Evolutionary conservation across 2,329 filamentous ascomycete species (phyloP).

Genomic region (Aspergillus uvarum): DNA sequence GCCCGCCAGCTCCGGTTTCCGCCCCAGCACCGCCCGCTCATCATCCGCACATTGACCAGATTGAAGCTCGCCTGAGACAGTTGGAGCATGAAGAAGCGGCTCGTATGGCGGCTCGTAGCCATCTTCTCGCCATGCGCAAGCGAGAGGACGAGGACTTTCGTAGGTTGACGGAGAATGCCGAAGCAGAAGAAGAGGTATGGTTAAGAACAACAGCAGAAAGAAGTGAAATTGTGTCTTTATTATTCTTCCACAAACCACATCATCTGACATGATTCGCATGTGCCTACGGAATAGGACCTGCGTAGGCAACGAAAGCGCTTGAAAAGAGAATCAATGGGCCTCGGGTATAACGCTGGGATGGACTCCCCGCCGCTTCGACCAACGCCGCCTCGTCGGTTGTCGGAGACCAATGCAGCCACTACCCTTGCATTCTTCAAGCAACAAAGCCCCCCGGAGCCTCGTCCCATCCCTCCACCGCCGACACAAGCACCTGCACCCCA

Average conservation of each 20-base stretch:
- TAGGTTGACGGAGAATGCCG: constrained; percentile 40
- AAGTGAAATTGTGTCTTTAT: constrained; percentile 1
- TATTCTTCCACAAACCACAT: neutral
- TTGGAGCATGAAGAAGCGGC: constrained; percentile 42
- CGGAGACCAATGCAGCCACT: constrained; percentile 43
- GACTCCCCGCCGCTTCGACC: constrained; percentile 41
- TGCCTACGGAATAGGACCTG: constrained; percentile 31
- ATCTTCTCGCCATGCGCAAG: constrained; percentile 39
- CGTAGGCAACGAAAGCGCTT: constrained; percentile 41
- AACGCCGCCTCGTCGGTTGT: constrained; percentile 39
- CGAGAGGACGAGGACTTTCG: constrained; percentile 44
- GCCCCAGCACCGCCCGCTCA: constrained; percentile 20
- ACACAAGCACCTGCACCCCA: constrained; percentile 25
- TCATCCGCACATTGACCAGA: constrained; percentile 36
- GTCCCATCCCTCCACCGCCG: constrained; percentile 29
- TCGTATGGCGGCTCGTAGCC: constrained; percentile 39
- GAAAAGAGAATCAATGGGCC: constrained; percentile 43
- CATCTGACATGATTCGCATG: constrained; percentile 7
- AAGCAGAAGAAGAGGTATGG: constrained; percentile 43
- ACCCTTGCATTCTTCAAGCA: constrained; percentile 45
- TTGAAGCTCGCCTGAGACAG: constrained; percentile 40
- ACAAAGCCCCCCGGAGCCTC: constrained; percentile 41
- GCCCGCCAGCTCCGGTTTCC: constrained; percentile 23
- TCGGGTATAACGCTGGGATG: constrained; percentile 32
- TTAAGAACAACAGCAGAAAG: constrained; percentile 7